These are phyloP conservation scores for Alternaria burnsii DNA, from an alignment of 2,329 filamentous ascomycete species.

Conservation along the genomic window DNA sequence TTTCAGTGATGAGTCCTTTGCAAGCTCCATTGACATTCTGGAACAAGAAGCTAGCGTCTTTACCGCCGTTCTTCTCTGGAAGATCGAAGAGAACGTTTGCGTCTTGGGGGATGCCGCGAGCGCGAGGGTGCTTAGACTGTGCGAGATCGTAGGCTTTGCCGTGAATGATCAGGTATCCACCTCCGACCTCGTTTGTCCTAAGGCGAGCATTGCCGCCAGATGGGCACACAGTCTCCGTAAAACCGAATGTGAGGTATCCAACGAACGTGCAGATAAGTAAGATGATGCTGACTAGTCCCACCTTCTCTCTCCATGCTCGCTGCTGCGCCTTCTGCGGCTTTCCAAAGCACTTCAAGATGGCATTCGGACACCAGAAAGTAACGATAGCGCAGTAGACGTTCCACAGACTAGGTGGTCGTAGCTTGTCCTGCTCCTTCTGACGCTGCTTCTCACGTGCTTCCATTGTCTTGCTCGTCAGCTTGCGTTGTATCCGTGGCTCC, in stretches of 20 bases:
- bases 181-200: constrained; percentile 80
- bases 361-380: constrained; percentile 93
- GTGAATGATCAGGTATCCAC: constrained; percentile 95
- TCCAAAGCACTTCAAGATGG: constrained; percentile 83
- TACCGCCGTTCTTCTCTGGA: constrained; percentile 81
- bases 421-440: constrained; percentile 68
- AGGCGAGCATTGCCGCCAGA: constrained; percentile 72
- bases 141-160: constrained; percentile 87
- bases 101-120: constrained; percentile 75
- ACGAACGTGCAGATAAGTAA: constrained; percentile 85
- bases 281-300: constrained; percentile 95
- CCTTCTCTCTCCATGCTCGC: constrained; percentile 96
- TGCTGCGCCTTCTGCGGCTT: constrained; percentile 86
- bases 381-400: constrained; percentile 93
- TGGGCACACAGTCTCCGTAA: constrained; percentile 87
- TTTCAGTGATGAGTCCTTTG: constrained; percentile 84
- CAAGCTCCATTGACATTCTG: constrained; percentile 98
- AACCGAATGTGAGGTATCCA: constrained; percentile 95
- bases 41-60: constrained; percentile 96
- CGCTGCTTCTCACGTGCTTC: constrained; percentile 68
- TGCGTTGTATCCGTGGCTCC: constrained; percentile 58
- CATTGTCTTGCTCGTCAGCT: constrained; percentile 68
- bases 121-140: constrained; percentile 78
- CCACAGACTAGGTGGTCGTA: constrained; percentile 87
- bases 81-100: constrained; percentile 89